phyloP scores from a whole-genome alignment of 441 rosid species.

The Populus hybrid region DNA sequence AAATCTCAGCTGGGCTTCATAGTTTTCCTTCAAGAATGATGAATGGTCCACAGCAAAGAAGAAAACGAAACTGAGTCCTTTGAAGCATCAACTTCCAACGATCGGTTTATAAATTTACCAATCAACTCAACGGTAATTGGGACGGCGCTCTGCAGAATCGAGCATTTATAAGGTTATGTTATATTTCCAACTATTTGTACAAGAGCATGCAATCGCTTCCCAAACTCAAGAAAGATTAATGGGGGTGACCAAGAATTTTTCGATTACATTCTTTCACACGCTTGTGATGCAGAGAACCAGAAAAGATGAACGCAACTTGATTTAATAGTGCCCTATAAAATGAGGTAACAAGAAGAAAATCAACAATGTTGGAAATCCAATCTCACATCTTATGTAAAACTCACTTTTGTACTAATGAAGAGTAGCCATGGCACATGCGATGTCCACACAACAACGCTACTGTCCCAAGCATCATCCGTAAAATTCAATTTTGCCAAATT shows the following conservation, averaged over 20 bases:
- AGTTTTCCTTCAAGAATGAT: too few species aligned
- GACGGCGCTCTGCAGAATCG: too few species aligned
- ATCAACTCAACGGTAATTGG: too few species aligned
- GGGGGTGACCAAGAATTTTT: too few species aligned
- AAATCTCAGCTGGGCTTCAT: too few species aligned
- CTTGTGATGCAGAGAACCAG: not conserved
- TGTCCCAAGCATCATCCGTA: not conserved
- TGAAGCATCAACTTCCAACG: not conserved
- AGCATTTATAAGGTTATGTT: too few species aligned
- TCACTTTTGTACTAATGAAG: not conserved
- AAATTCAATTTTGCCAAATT: not conserved
- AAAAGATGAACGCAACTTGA: not conserved
- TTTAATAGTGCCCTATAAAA: not conserved
- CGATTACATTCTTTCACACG: not conserved
- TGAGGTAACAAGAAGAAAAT: not conserved
- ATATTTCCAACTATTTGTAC: too few species aligned
- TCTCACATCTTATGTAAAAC: not conserved
- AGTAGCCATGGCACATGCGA: not conserved
- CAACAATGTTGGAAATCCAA: not conserved
- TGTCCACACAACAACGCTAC: not conserved
- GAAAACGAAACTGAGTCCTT: too few species aligned
- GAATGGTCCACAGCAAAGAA: too few species aligned
- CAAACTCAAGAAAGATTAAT: too few species aligned
- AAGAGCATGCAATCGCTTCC: too few species aligned
- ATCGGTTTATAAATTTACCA: too few species aligned